Evolutionary conservation across 805 yeast species (phyloP).

Genomic region (Saccharomycopsis babjevae): DNA sequence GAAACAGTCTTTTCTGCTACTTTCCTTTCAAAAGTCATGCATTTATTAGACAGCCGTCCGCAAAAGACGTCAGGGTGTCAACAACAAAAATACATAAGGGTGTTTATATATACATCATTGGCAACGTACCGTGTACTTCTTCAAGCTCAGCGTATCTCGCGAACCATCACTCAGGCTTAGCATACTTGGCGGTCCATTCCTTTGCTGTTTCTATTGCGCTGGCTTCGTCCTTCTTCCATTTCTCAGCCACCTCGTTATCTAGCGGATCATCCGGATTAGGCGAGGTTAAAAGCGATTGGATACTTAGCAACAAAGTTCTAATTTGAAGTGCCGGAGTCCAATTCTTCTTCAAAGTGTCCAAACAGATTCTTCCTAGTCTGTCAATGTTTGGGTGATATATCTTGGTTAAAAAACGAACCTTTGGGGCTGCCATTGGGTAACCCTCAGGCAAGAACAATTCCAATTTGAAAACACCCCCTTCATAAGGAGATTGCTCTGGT

Average conservation of each 20-base stretch:
- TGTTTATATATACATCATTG: too few species aligned
- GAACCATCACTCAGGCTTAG: conserved; percentile 16
- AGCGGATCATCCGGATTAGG: conserved; percentile 98
- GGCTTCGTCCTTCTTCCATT: conserved; percentile 82
- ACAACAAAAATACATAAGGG: too few species aligned
- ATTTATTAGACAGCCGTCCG: too few species aligned
- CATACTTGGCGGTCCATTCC: conserved; percentile 33
- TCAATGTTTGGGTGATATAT: conserved; percentile 97
- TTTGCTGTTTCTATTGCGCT: conserved; percentile 72
- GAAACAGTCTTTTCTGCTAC: too few species aligned
- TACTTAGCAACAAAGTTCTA: conserved; percentile 79
- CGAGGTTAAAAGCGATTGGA: conserved; percentile 88
- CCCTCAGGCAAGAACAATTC: conserved; percentile 92
- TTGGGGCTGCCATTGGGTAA: conserved; percentile 97
- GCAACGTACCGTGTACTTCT: too few species aligned
- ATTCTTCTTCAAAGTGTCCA: conserved; percentile 82
- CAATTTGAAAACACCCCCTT: conserved; percentile 68
- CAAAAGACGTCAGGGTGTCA: too few species aligned
- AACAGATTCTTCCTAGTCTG: conserved; percentile 86
- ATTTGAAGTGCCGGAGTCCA: conserved; percentile 98
- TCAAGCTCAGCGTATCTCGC: neutral
- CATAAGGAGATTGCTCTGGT: conserved; percentile 86
- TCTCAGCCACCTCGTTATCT: conserved; percentile 96
- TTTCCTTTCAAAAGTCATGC: too few species aligned
- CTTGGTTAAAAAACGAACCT: conserved; percentile 84